Evolutionary conservation across 208 protist genomes (phyloP), one percentile per base, ranked within the genome.

Genomic region (Leishmania arabica): DNA sequence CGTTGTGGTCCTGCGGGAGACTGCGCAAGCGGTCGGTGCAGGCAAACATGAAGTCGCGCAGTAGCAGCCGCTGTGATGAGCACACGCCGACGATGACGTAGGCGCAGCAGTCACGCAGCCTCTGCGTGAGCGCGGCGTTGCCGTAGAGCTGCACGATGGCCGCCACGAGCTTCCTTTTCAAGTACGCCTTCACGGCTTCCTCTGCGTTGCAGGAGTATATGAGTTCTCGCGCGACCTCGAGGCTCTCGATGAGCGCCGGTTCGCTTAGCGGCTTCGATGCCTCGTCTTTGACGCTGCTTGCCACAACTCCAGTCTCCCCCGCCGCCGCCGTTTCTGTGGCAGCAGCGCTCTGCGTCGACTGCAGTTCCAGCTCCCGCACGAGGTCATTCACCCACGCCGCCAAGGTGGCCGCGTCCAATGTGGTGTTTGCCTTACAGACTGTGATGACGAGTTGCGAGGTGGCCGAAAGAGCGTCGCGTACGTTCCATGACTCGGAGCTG

Each of bases 381-480:
- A 85, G 64, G 64, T 85, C 82, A 6, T 64, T 65, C 51, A 85
- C 82, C 82, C 82, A 85, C 31, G 53, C 53, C 56, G 51, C 77
- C 31, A 85, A 37, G 9, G 47, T 85, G 2, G n/a, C 6, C 21
- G 69, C 60, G 73, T 85, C 77, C 9, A 85, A 37, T 17, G 34
- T 58, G n/a, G 72, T 64, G 71, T 85, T 85, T 3, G 77, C 71
- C 80, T 90, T 92, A 42, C 88, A 91, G 0, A 86, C 86, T 17
- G 76, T 87, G 7, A 95, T 40, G 24, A 96, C 83, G 54, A 91
- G 82, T 70, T 92, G 85, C 66, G 91, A 90, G 1, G 84, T 78
- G 40, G 87, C 60, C 7, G 88, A 92, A 69, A 86, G 83, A 17
- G 72, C 78, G 54, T 94, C 87, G 54, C 87, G 80, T 7, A 79